Evolutionary conservation across 2,329 filamentous ascomycete species (phyloP), one percentile per base, ranked within the genome.

Genomic region (Aspergillus ustus): DNA sequence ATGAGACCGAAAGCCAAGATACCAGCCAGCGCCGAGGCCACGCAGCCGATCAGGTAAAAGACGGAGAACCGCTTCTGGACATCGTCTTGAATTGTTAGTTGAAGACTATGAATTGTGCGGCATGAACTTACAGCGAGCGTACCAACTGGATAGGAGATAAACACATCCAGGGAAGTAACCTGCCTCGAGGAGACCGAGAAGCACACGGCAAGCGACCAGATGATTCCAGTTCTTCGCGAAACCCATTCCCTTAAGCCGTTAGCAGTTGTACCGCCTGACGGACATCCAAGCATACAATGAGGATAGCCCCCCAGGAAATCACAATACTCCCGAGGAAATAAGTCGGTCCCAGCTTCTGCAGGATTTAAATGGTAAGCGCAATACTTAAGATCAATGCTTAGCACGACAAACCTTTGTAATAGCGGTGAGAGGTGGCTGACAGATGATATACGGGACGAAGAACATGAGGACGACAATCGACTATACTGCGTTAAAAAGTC

Each of bases 81-180:
- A 17, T 76, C 73, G 57, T 69, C 71, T 69, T 43, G 11, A 20
- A 7, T 25, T 15, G 40, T 63, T 22, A 63, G 62, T 19, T 31
- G 15, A 29, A 4, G 45, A 15, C 6, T 7, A 25, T 19, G 56
- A 44, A 17, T 28, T 57, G 52, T 19, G 59, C 55, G 64, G 13
- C 2, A 6, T 19, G 13, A 11, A 66, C 70, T 65, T 60, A 73
- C 71, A 75, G 61, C 75, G 66, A 0, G 87, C 88, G 70, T 90
- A 91, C 89, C 89, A 92, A 40, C 87, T 90, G 62, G 85, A 89
- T n/a, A 92, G 82, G 6, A 92, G 78, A 70, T 91, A 92, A 0
- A 90, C 87, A 54, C 85, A 89, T 55, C 85, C 85, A 0, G 89
- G 89, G 74, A 91, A 92, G 76, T 89, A 91, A 66, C 62, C 66